phyloP scores from a whole-genome alignment of 257 asterid species.

The Solanum dulcamara region DNA sequence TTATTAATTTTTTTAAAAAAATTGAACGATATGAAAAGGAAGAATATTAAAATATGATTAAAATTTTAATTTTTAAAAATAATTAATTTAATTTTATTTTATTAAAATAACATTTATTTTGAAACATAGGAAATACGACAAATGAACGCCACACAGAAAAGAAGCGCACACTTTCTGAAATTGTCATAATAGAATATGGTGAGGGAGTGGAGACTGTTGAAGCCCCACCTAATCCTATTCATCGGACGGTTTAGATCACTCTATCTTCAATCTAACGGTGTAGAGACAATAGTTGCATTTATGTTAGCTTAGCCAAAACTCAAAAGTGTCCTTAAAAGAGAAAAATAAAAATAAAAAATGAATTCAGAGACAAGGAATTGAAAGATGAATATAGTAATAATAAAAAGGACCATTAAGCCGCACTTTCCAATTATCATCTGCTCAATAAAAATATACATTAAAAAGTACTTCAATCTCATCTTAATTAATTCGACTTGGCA shows the following conservation, averaged over 20 bases:
- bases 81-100: too few species aligned
- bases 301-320: not conserved
- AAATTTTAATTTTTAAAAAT: too few species aligned
- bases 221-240: not conserved
- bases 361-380: not conserved
- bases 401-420: not conserved
- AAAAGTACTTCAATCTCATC: not conserved
- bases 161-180: not conserved
- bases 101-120: too few species aligned
- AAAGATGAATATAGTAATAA: not conserved
- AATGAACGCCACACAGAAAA: too few species aligned
- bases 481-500: not conserved
- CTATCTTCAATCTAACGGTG: not conserved
- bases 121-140: too few species aligned
- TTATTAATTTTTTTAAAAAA: too few species aligned
- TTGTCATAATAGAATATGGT: not conserved
- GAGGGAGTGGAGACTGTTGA: not conserved
- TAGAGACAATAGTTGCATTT: not conserved
- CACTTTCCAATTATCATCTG: not conserved
- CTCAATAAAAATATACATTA: too few species aligned
- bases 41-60: too few species aligned
- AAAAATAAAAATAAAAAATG: too few species aligned
- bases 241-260: not conserved
- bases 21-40: too few species aligned
- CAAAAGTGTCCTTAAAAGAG: not conserved